A percentile compares a stretch with the other conserved stretches of the same genome.
Evolutionary conservation across 2,329 filamentous ascomycete species (phyloP).

Genomic region (Colletotrichum magnum): DNA sequence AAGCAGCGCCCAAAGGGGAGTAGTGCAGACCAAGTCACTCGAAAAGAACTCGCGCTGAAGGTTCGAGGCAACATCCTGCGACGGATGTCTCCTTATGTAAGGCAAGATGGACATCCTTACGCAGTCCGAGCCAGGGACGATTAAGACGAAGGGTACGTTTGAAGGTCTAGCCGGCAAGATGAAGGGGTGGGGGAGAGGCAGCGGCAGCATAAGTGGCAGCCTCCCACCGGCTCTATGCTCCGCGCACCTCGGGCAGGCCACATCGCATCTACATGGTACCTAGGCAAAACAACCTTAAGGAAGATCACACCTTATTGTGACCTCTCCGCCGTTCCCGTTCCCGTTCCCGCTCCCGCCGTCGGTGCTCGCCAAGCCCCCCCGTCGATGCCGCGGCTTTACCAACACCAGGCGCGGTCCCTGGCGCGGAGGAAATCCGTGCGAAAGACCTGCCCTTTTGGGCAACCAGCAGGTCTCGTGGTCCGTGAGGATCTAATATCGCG

Average conservation of each 20-base stretch:
- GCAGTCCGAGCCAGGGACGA: constrained; percentile 16
- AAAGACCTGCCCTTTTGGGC: constrained; percentile 24
- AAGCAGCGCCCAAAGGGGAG: constrained; percentile 16
- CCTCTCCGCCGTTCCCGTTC: constrained; percentile 5
- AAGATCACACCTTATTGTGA: constrained; percentile 20
- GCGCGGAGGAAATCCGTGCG: neutral
- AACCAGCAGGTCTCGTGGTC: neutral
- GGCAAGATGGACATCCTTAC: constrained; percentile 1
- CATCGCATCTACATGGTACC: neutral
- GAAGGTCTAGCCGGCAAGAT: no score
- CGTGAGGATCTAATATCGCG: no score
- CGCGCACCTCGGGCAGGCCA: neutral
- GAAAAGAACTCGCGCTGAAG: neutral
- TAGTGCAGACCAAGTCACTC: neutral
- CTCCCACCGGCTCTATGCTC: neutral
- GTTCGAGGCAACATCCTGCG: constrained; percentile 5
- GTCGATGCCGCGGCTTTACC: neutral
- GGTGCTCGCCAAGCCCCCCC: neutral
- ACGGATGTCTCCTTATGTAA: constrained; percentile 14
- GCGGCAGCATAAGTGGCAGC: neutral
- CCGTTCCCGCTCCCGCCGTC: neutral
- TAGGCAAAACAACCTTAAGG: constrained; percentile 20
- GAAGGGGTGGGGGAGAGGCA: no score
- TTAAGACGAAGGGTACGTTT: constrained; percentile 13
- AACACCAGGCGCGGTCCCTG: neutral